Percentiles rank a stretch among this genome's conserved stretches.
These are phyloP conservation scores for Clathrus columnatus DNA, from an alignment of 768 basidiomycete genomes.

Conservation along the genomic window DNA sequence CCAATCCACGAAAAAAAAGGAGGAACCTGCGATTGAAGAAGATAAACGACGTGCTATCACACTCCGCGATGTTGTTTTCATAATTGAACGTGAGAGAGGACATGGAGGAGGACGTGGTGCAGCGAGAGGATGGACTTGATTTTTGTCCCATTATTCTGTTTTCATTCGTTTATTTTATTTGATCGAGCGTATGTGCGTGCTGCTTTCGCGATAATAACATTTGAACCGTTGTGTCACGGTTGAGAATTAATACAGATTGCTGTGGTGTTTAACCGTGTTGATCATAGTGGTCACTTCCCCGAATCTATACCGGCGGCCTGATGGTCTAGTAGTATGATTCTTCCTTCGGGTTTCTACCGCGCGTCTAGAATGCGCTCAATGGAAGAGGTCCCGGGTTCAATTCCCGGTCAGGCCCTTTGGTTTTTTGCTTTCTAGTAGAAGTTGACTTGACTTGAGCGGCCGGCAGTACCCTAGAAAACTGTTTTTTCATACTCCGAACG, in stretches of 20 bases:
- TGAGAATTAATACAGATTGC: neutral
- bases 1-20: constrained; percentile 19
- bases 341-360: constrained; percentile 9
- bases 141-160: too few species aligned
- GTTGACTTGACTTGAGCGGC: too few species aligned
- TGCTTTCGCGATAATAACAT: too few species aligned
- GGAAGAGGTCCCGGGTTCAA: constrained; percentile 13
- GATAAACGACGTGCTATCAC: constrained; percentile 55
- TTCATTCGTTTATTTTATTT: neutral
- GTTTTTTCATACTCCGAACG: neutral
- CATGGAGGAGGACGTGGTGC: constrained; percentile 77
- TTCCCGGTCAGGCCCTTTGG: constrained; percentile 13
- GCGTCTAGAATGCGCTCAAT: neutral
- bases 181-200: neutral
- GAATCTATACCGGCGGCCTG: neutral
- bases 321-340: constrained; percentile 14
- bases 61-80: constrained; percentile 77
- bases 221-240: too few species aligned
- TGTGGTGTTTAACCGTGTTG: neutral
- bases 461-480: too few species aligned
- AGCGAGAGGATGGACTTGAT: constrained; percentile 56
- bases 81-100: constrained; percentile 72
- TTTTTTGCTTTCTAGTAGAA: neutral
- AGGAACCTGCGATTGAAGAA: constrained; percentile 57
- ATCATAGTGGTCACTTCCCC: neutral